Conservation (phyloP, 2,329 filamentous ascomycete species). For the Cercospora berteroae region DNA sequence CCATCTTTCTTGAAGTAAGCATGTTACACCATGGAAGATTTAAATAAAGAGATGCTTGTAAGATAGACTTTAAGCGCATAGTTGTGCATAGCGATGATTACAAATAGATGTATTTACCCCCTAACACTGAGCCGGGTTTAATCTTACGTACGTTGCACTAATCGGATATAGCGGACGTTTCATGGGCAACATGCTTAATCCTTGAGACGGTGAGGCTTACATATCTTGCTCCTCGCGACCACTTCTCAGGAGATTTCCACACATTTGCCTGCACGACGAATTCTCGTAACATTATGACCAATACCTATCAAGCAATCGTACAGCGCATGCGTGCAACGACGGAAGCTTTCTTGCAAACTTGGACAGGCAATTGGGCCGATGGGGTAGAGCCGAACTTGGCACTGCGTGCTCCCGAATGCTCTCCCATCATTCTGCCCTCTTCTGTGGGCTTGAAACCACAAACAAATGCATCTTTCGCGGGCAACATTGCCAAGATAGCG, state of each 20-base stretch:
- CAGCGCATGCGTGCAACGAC: constrained; percentile 23
- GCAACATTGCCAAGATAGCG: constrained; percentile 20
- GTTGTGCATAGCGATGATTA: background rate
- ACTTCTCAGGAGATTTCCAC: background rate
- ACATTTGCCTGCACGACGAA: no score
- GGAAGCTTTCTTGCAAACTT: constrained; percentile 25
- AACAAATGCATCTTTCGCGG: constrained; percentile 20
- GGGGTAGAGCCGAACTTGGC: constrained; percentile 12
- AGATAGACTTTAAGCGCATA: background rate
- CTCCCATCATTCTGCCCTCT: constrained; percentile 22
- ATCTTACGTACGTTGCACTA: no score
- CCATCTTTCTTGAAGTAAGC: constrained; percentile 9
- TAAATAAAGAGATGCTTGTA: background rate
- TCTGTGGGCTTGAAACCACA: background rate
- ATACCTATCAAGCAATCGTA: background rate
- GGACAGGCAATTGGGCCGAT: constrained; percentile 23
- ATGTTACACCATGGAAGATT: background rate
- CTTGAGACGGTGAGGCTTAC: no score
- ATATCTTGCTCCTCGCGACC: background rate
- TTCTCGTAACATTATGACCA: background rate
- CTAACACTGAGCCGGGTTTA: no score
- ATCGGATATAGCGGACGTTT: no score
- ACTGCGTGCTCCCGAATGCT: constrained; percentile 19
- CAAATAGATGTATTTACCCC: no score
- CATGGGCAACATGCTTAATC: no score